Evolutionary conservation across 768 basidiomycete genomes (phyloP).

Genomic region (Russula sp.): DNA sequence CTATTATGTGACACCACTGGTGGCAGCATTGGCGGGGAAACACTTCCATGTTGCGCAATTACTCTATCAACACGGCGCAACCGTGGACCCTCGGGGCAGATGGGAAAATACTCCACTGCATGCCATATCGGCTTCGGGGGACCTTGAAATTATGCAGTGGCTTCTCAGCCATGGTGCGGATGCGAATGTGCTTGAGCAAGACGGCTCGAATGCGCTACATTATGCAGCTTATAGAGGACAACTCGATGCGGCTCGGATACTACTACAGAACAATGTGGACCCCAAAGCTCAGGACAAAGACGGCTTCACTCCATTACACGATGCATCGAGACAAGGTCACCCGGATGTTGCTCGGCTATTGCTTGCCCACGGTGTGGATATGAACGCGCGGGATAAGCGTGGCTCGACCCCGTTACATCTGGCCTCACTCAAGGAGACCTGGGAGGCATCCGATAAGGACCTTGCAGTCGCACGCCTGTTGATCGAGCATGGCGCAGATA

Average conservation of each 20-base stretch:
- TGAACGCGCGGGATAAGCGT: neutral
- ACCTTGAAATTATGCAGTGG: too few species aligned
- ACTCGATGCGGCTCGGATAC: neutral
- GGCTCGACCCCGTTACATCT: neutral
- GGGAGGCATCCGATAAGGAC: neutral
- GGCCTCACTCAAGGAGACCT: neutral
- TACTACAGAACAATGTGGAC: neutral
- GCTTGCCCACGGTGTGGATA: neutral
- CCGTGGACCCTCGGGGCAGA: too few species aligned
- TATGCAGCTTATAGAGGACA: constrained; percentile 30
- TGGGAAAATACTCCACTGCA: too few species aligned
- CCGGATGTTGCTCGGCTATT: neutral
- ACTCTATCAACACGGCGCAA: too few species aligned
- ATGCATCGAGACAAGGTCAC: neutral
- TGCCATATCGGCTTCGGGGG: too few species aligned
- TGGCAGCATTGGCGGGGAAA: too few species aligned
- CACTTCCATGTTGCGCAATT: too few species aligned
- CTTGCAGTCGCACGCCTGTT: neutral
- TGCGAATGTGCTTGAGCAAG: too few species aligned
- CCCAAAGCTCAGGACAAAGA: constrained; percentile 24
- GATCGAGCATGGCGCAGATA: neutral
- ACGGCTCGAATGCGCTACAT: too few species aligned
- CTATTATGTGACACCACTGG: too few species aligned
- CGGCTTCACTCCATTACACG: neutral
- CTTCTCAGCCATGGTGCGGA: too few species aligned